These are phyloP conservation scores for Scedosporium minutisporum DNA, from an alignment of 2,329 filamentous ascomycete species.

Conservation along the genomic window DNA sequence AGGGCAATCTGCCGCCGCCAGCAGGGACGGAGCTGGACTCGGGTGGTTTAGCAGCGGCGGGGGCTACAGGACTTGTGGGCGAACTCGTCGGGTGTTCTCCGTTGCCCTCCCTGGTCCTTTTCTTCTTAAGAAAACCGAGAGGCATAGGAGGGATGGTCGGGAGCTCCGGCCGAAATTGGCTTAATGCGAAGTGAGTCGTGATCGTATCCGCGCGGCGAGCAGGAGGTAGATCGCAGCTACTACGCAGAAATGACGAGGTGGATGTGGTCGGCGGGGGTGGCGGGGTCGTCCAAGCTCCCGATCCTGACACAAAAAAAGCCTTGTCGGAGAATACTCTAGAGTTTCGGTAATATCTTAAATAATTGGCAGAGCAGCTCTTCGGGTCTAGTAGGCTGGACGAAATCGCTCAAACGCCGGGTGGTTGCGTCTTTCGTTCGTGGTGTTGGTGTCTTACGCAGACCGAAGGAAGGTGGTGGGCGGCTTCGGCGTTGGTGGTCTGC, in stretches of 20 bases:
- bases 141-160: slow-evolving; percentile 53
- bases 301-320: neutral
- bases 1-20: slow-evolving; percentile 16
- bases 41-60: slow-evolving; percentile 44
- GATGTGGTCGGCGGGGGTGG: neutral
- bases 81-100: slow-evolving; percentile 48
- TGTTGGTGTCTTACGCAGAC: too few species aligned
- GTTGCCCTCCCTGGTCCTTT: slow-evolving; percentile 84
- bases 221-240: neutral
- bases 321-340: neutral
- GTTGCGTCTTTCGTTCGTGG: neutral
- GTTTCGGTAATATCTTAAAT: neutral
- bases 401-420: neutral
- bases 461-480: neutral
- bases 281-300: neutral
- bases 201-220: slow-evolving; percentile 6
- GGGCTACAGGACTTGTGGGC: slow-evolving; percentile 53
- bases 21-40: slow-evolving; percentile 28
- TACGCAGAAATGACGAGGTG: slow-evolving; percentile 1
- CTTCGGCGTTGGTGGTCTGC: neutral
- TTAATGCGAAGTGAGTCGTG: slow-evolving; percentile 17
- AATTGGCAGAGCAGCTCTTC: neutral
- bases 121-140: slow-evolving; percentile 97
- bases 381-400: neutral
- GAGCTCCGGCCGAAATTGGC: neutral